Base-by-base conservation (phyloP, 495 filamentous ascomycete genomes). In the Penicillium fimorum region DNA sequence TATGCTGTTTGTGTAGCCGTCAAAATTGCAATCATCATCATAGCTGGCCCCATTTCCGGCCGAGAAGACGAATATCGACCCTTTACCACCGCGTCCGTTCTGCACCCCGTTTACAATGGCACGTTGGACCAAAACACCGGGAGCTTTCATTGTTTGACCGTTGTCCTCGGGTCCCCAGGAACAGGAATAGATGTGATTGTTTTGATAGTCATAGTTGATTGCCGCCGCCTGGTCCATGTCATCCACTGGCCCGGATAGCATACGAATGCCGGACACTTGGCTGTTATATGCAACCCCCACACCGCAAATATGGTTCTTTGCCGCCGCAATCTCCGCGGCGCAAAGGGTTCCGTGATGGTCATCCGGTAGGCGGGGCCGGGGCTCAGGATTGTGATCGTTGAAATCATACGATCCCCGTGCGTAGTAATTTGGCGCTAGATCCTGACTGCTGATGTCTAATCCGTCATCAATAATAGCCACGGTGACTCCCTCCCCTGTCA, bases 1-100 rank as follows among this genome's bases (percentile, higher is more conserved):
- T 51, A 98, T 98, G 65, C 91, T 96, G 75, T 98, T 98, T 58
- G 94, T 97, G 70, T 98, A 98, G 12, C 94, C 94, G 67, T 98
- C 94, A 64, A 97, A 98, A 68, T 98, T 98, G 82, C 94, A 98
- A 72, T 98, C 96, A 67, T 98, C 94, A 43, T 87, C 91, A 47
- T 68, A 80, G 17, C 74, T 72, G 29, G 91, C 94, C 32, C 94
- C 94, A 67, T 98, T 98, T 55, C 94, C 94, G 58, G 92, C 93
- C 17, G 94, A 94, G 71, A 98, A 98, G 48, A 98, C 93, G 63
- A 91, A 98, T 58, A 98, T 88, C n/a, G 91, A 94, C 13, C 94
- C 94, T 51, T 82, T 81, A 3, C 90, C 87, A 35, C 75, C 76
- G n/a, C n/a, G n/a, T n/a, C n/a, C n/a, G n/a, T n/a, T n/a, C 69